Percentiles rank a stretch among this genome's conserved stretches.
These are phyloP conservation scores for Populus hybrid DNA, from an alignment of 441 rosid genomes.

Conservation along the genomic window DNA sequence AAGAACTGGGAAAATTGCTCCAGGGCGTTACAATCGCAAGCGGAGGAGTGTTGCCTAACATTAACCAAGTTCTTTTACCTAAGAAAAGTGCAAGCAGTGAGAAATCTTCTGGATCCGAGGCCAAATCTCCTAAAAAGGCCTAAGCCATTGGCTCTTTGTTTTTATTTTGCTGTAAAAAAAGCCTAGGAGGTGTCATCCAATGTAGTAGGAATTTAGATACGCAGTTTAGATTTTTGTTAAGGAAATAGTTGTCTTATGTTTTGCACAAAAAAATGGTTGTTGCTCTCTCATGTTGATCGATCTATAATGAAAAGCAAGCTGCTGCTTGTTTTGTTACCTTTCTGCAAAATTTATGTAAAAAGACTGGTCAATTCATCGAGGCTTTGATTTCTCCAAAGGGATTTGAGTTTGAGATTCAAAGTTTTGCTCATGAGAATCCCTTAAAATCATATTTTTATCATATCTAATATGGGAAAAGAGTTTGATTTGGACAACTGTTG, in stretches of 20 bases:
- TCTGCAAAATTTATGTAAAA: no score
- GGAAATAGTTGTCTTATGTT: background rate
- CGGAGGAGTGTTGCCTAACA: conserved; percentile 28
- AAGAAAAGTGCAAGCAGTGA: conserved; percentile 17
- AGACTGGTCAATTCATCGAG: no score
- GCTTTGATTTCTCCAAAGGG: no score
- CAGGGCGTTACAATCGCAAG: conserved; percentile 28
- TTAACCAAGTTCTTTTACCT: conserved; percentile 24
- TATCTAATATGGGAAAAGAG: no score
- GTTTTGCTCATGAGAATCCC: no score
- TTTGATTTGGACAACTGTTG: no score
- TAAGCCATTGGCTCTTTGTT: background rate
- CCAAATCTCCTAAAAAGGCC: conserved; percentile 16
- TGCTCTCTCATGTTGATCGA: background rate
- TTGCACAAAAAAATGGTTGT: background rate
- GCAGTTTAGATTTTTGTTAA: background rate
- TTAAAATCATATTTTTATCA: no score
- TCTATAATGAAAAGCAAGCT: background rate
- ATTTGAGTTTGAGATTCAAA: no score
- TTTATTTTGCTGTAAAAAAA: background rate
- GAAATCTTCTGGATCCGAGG: background rate
- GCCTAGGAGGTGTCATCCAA: background rate
- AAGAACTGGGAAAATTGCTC: conserved; percentile 28
- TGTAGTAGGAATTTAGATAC: background rate
- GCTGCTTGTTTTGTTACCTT: background rate